Evolutionary conservation across 2,329 filamentous ascomycete species (phyloP), one percentile per base, ranked within the genome.

Genomic region (Fusarium hainanense): DNA sequence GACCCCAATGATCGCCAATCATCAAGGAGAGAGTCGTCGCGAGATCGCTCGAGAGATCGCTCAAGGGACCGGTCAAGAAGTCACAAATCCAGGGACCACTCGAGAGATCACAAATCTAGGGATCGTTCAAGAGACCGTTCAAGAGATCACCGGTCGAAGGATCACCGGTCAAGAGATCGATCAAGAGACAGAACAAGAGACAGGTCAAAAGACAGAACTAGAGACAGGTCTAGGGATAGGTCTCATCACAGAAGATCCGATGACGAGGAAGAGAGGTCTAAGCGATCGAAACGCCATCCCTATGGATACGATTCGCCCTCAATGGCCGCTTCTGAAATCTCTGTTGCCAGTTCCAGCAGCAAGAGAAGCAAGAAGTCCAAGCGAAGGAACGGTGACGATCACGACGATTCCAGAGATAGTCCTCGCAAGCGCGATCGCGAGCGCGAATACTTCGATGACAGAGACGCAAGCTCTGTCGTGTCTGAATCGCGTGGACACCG

Each of bases 401-500:
- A 71, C 66, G 78, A 72, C 14, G 70, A 74, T 12, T 55, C 71
- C 23, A 77, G 79, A 63, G 77, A 79, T 50, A 78, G 83, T 54
- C 79, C 80, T 77, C 81, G 32, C 79, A 84, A 37, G 18, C 34
- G 34, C n/a, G 34, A 37, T 74, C 78, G 77, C 67, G 78, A 75
- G 46, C 77, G 76, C 6, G 80, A 81, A n/a, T 75, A 73, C 3
- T 82, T 80, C 57, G 79, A 83, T 27, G 82, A 85, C 58, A 81
- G 81, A n/a, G 84, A 85, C 42, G 80, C 83, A 21, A 82, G 79
- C 63, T 87, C 85, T 32, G 80, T 85, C 14, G 81, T 85, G 7
- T 87, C 86, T 8, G 84, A 83, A 52, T 78, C 80, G 41, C 78
- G 78, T 21, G 71, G 74, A 27, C 71, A 75, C 18, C 59, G 71